A percentile compares a stretch with the other conserved stretches of the same genome.
Evolutionary conservation across 1,284 basidiomycete genomes (phyloP).

Genomic region (Phylloboletellus chloephorus): DNA sequence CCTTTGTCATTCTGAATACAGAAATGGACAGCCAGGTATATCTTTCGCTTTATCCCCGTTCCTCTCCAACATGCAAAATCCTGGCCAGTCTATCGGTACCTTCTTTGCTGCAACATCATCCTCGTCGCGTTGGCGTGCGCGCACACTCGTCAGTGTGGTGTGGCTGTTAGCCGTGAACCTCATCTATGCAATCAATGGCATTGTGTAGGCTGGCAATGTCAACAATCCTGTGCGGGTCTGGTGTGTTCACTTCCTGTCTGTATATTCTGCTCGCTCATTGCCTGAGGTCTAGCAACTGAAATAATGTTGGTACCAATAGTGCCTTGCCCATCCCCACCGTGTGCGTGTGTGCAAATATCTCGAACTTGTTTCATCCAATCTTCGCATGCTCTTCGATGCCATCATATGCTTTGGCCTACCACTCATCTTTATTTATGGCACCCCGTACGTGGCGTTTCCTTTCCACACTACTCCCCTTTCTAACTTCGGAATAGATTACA

Average conservation of each 20-base stretch:
- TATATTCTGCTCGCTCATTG: background rate
- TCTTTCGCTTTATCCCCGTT: background rate
- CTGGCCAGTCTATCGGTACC: conserved; percentile 23
- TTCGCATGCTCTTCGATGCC: conserved; percentile 33
- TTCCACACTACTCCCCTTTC: background rate
- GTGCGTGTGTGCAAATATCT: conserved; percentile 39
- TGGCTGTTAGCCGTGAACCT: conserved; percentile 52
- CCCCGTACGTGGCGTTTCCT: conserved; percentile 37
- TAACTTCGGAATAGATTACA: conserved; percentile 18
- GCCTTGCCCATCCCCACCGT: conserved; percentile 45
- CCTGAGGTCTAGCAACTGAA: conserved; percentile 35
- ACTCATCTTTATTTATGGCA: conserved; percentile 40
- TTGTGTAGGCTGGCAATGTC: conserved; percentile 49
- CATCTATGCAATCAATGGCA: conserved; percentile 46
- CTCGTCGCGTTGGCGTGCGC: conserved; percentile 41
- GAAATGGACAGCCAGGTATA: no score
- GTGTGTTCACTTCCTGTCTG: conserved; percentile 37
- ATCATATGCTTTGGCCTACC: conserved; percentile 42
- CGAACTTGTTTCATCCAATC: conserved; percentile 38
- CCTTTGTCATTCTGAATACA: no score
- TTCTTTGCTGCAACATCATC: conserved; percentile 33
- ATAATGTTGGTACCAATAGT: conserved; percentile 34
- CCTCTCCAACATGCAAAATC: background rate
- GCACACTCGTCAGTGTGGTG: conserved; percentile 45
- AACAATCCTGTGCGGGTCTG: conserved; percentile 42